Evolutionary conservation across 164 flowering plant species (phyloP).

Genomic region (Tinospora cordifolia): DNA sequence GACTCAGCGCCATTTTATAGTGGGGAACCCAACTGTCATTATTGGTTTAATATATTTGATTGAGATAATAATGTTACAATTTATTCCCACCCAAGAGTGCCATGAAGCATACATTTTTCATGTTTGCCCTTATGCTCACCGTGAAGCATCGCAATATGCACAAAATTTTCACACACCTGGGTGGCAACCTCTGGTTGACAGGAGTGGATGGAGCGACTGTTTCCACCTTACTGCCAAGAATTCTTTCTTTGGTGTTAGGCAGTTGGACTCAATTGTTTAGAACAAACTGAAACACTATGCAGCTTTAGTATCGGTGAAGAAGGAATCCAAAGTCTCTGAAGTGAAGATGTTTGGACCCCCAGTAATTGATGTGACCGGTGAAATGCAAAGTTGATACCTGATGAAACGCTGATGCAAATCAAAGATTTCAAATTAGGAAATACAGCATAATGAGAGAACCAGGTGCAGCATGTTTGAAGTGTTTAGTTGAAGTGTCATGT

Average conservation of each 20-base stretch:
- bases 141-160: not conserved
- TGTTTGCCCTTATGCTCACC: not conserved
- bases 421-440: not conserved
- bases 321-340: slow-evolving; percentile 19
- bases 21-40: not conserved
- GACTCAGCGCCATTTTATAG: not conserved
- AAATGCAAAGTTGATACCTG: slow-evolving; percentile 22
- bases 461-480: not conserved
- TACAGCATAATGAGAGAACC: not conserved
- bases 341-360: slow-evolving; percentile 16
- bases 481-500: too few relatives aligned
- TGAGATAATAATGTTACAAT: not conserved
- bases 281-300: slow-evolving; percentile 1
- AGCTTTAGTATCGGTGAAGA: slow-evolving; percentile 14
- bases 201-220: slow-evolving; percentile 1
- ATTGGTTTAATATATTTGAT: not conserved
- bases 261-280: not conserved
- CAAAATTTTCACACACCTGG: slow-evolving; percentile 4
- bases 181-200: not conserved
- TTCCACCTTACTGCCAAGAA: slow-evolving; percentile 1
- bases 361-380: slow-evolving; percentile 13
- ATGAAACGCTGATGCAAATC: slow-evolving; percentile 24
- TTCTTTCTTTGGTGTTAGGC: not conserved
- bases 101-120: not conserved
- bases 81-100: not conserved